Evolutionary conservation across 345 rosid species (phyloP), one percentile per base, ranked within the genome.

Genomic region (Lumnitzera racemosa): DNA sequence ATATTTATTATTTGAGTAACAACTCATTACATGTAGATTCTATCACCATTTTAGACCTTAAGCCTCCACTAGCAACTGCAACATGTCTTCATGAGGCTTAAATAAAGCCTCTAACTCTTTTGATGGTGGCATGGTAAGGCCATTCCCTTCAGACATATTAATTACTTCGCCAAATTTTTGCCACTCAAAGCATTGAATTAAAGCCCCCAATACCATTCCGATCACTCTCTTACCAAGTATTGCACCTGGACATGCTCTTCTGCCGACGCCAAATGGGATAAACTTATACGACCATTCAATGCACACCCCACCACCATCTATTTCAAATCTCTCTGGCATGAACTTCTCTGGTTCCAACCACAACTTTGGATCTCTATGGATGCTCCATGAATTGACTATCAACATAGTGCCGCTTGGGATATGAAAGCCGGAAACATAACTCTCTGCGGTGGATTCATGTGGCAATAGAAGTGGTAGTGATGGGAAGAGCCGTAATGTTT

Each of bases 351-450:
- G 68, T 65, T 69, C 73, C 7, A 24, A 48, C 68, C 78, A 66
- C 41, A 66, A 13, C 7, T 54, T n/a, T 3, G 60, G 71, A 61
- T 66, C 66, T 23, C 52, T 51, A 27, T 80, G 81, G 15, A 74
- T 47, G 1, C 66, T 59, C 80, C 78, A 67, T 2, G 25, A 56
- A 13, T 72, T 77, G 3, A 65, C 48, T 16, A 67, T 6, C 46
- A 80, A 46, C 70, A 74, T 75, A 5, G 82, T 72, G 24, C 78
- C 72, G 4, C 51, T 46, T 5, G 76, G 72, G 13, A 80, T 56
- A 9, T 36, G 53, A 47, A 66, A 74, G 9, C 12, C 67, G 76
- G 13, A 61, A 2, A 74, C 54, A 1, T 31, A 52, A 62, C 78
- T 66, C 5, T 71, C 70, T 51, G 52, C 46, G 0, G 70, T 55